Percentiles rank a stretch among this genome's conserved stretches.
Conservation (phyloP, 345 rosid genomes). For the Pugionium dolabratum region DNA sequence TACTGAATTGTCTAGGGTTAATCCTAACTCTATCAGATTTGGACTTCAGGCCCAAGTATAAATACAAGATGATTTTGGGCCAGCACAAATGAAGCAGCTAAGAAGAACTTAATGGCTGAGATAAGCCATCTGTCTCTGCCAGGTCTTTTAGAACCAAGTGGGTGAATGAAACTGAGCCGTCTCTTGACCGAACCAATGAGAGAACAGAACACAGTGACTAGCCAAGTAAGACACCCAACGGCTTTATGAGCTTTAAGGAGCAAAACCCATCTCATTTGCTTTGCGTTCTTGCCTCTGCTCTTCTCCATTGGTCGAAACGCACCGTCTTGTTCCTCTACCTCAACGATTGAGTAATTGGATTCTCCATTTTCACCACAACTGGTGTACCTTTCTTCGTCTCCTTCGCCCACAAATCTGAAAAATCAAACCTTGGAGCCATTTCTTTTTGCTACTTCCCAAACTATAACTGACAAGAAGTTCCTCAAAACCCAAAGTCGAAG, state of each 20-base stretch:
- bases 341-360: conserved; percentile 73
- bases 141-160: conserved; percentile 51
- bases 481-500: conserved; percentile 20
- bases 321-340: conserved; percentile 75
- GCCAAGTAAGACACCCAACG: too few relatives aligned
- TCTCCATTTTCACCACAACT: conserved; percentile 85
- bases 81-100: too few relatives aligned
- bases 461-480: too few relatives aligned
- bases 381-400: conserved; percentile 67
- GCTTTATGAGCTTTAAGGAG: conserved; percentile 87
- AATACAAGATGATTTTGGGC: too few relatives aligned
- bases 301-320: conserved; percentile 77
- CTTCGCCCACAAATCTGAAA: conserved; percentile 66
- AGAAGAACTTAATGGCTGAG: too few relatives aligned
- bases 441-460: conserved; percentile 8
- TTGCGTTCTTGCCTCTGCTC: conserved; percentile 78
- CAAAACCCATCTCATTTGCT: conserved; percentile 86
- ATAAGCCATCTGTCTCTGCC: conserved; percentile 68
- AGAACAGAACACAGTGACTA: conserved; percentile 68
- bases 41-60: too few relatives aligned
- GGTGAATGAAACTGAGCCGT: conserved; percentile 59
- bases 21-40: too few relatives aligned
- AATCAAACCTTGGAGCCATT: conserved; percentile 71
- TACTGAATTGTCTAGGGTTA: too few relatives aligned
- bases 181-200: conserved; percentile 71